phyloP scores from a whole-genome alignment of 2,329 filamentous ascomycete species.

The Orbilia blumenaviensis region DNA sequence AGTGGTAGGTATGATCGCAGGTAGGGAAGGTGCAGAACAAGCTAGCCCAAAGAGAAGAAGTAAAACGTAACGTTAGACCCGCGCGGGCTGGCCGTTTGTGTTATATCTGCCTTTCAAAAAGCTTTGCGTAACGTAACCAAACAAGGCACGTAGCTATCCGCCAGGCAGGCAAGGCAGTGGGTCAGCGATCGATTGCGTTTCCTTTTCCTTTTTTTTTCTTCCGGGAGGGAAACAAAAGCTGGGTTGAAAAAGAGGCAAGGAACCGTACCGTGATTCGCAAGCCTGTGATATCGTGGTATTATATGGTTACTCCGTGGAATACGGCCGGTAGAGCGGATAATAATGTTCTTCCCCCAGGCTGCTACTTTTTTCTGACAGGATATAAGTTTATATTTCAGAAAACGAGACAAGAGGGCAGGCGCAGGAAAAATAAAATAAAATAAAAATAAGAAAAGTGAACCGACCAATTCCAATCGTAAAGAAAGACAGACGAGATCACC shows the following conservation, averaged over 20 bases:
- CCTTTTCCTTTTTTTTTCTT: slow-evolving; percentile 29
- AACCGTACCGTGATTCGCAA: slow-evolving; percentile 8
- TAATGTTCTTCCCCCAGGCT: slow-evolving; percentile 27
- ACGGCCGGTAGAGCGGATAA: slow-evolving; percentile 14
- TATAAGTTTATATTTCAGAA: slow-evolving; percentile 34
- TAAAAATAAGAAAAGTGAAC: no score
- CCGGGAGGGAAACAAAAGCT: background rate
- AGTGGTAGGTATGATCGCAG: background rate
- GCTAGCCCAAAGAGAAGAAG: background rate
- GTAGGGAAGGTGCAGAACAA: background rate
- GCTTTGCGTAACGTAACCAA: slow-evolving; percentile 5
- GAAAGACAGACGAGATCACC: slow-evolving; percentile 17
- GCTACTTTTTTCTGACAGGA: slow-evolving; percentile 40
- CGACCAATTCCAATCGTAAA: slow-evolving; percentile 1
- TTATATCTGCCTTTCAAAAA: slow-evolving; percentile 48
- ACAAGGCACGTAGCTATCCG: slow-evolving; percentile 8
- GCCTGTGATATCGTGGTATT: slow-evolving; percentile 28
- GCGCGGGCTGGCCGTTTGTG: slow-evolving; percentile 23
- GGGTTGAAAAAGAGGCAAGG: slow-evolving; percentile 2
- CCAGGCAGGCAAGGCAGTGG: slow-evolving; percentile 26
- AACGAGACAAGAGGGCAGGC: background rate
- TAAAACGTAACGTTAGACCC: slow-evolving; percentile 19
- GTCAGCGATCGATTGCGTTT: slow-evolving; percentile 11
- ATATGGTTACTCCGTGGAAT: slow-evolving; percentile 22
- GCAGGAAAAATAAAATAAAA: slow-evolving; percentile 5